A percentile compares a stretch with the other conserved stretches of the same genome.
phyloP scores from a whole-genome alignment of 345 rosid species.

The Pugionium dolabratum region DNA sequence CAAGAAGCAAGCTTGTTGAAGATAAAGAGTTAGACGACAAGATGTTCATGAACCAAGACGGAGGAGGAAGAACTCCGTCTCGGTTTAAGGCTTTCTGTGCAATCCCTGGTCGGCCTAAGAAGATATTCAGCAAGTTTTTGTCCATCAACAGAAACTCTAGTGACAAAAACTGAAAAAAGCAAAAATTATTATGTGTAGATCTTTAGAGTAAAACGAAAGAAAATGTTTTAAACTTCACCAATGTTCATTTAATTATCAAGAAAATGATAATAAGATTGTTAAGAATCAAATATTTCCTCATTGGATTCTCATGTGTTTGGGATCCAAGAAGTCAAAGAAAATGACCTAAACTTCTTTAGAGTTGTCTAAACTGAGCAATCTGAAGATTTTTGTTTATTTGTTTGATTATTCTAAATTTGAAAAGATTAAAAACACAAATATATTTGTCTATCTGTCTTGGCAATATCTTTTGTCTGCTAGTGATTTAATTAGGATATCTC shows the following conservation, averaged over 20 bases:
- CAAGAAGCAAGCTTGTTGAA: conserved; percentile 83
- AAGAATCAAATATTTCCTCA: conserved; percentile 16
- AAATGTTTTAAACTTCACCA: conserved; percentile 32
- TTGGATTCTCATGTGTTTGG: conserved; percentile 12
- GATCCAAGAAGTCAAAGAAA: conserved; percentile 18
- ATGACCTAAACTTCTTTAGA: conserved; percentile 10
- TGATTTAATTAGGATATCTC: conserved; percentile 11
- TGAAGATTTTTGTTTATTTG: conserved; percentile 1
- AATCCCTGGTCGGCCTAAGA: conserved; percentile 64
- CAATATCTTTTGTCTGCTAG: conserved; percentile 19
- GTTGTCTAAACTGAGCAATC: conserved; percentile 12
- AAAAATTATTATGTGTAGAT: conserved; percentile 22
- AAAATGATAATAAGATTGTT: conserved; percentile 23
- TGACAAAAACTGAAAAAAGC: conserved; percentile 38
- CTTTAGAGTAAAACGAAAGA: conserved; percentile 29
- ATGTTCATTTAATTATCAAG: conserved; percentile 32
- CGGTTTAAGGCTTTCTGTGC: conserved; percentile 74
- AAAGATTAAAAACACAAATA: conserved; percentile 25
- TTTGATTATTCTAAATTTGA: conserved; percentile 14
- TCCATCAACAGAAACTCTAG: conserved; percentile 53
- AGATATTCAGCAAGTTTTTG: conserved; percentile 60
- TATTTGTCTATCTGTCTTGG: conserved; percentile 17
- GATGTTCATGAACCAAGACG: conserved; percentile 54
- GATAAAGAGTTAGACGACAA: conserved; percentile 64
- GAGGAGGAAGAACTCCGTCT: conserved; percentile 61